phyloP scores from a whole-genome alignment of 805 yeast species.

The Zygosaccharomyces lentus region DNA sequence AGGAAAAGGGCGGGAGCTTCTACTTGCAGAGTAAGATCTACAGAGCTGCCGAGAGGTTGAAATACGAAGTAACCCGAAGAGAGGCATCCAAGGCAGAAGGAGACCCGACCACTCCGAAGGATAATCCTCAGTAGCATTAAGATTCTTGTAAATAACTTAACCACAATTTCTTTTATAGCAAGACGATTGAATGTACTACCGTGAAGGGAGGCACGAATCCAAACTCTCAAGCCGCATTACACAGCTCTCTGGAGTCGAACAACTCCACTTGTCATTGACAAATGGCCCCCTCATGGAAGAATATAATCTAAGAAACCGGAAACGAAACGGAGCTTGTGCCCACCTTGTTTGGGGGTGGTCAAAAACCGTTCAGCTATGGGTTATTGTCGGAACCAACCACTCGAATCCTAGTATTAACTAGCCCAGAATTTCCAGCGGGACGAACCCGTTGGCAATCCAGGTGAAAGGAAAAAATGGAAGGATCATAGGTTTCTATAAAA shows the following conservation, averaged over 20 bases:
- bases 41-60: slow-evolving; percentile 88
- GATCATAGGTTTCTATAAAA: slow-evolving; percentile 37
- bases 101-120: slow-evolving; percentile 6
- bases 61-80: slow-evolving; percentile 54
- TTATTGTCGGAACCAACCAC: slow-evolving; percentile 28
- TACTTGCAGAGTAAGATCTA: slow-evolving; percentile 89
- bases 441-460: slow-evolving; percentile 3
- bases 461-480: slow-evolving; percentile 28
- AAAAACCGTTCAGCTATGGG: slow-evolving; percentile 39
- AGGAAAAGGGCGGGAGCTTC: slow-evolving; percentile 94
- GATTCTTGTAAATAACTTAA: not conserved
- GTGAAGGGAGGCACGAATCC: slow-evolving; percentile 36
- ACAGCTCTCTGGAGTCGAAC: slow-evolving; percentile 34
- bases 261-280: slow-evolving; percentile 10
- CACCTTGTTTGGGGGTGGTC: slow-evolving; percentile 38
- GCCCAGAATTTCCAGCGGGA: slow-evolving; percentile 12
- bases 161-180: not conserved
- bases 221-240: slow-evolving; percentile 34
- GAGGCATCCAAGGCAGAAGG: slow-evolving; percentile 16
- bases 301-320: slow-evolving; percentile 40
- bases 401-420: slow-evolving; percentile 37
- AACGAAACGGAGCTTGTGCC: slow-evolving; percentile 38
- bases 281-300: slow-evolving; percentile 29
- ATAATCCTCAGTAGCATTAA: slow-evolving; percentile 3
- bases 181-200: slow-evolving; percentile 28